Evolutionary conservation across 2,329 filamentous ascomycete genomes (phyloP).

Genomic region (Zasmidium citrigriseum): DNA sequence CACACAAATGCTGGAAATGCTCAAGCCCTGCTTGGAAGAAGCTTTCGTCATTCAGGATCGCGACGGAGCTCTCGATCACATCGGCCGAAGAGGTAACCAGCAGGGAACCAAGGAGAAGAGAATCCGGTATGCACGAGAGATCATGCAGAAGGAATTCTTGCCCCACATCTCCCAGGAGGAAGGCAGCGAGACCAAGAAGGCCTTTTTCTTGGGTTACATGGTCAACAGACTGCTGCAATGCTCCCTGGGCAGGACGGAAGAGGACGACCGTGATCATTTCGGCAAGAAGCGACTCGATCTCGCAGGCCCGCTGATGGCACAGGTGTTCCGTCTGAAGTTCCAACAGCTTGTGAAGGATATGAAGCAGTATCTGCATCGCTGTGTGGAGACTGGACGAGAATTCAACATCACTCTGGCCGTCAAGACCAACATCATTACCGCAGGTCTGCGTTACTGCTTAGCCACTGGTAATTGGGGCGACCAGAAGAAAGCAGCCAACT

Average conservation of each 20-base stretch:
- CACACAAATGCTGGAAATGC: conserved; percentile 94
- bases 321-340: conserved; percentile 90
- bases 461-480: conserved; percentile 99
- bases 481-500: conserved; percentile 95
- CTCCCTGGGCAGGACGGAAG: conserved; percentile 86
- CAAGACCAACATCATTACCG: conserved; percentile 87
- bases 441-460: conserved; percentile 92
- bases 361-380: conserved; percentile 85
- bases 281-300: conserved; percentile 98
- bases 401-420: conserved; percentile 91
- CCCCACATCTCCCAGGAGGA: conserved; percentile 96
- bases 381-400: conserved; percentile 83
- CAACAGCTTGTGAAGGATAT: conserved; percentile 89
- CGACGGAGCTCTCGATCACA: conserved; percentile 91
- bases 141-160: conserved; percentile 94
- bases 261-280: conserved; percentile 97
- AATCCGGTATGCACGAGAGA: conserved; percentile 87
- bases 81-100: conserved; percentile 85
- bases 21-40: conserved; percentile 96
- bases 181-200: conserved; percentile 92
- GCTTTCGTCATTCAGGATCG: conserved; percentile 94
- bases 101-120: conserved; percentile 79
- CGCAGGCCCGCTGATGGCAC: conserved; percentile 91
- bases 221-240: conserved; percentile 94
- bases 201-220: conserved; percentile 99